phyloP scores from a whole-genome alignment of 208 protist species.

The Naegleria fowleri region DNA sequence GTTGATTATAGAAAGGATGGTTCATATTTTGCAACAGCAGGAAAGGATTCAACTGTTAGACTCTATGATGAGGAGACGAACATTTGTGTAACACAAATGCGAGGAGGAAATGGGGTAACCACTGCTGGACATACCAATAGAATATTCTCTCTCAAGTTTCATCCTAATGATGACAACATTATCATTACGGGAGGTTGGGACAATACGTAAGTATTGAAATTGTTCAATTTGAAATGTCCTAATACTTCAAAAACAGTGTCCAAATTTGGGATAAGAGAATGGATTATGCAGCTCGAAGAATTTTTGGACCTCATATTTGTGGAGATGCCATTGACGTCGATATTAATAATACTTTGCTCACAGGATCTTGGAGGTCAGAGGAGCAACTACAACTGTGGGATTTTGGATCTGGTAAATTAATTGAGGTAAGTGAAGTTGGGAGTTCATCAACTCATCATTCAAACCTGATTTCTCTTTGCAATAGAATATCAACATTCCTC shows the following conservation, averaged over 20 bases:
- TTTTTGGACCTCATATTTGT: constrained; percentile 40
- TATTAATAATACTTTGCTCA: background rate
- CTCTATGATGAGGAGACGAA: constrained; percentile 55
- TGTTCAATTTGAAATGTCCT: background rate
- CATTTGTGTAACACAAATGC: background rate
- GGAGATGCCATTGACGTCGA: constrained; percentile 32
- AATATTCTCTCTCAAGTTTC: constrained; percentile 32
- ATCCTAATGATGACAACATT: constrained; percentile 29
- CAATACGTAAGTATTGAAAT: constrained; percentile 14
- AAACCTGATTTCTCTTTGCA: too few relatives aligned
- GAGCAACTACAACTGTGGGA: constrained; percentile 37
- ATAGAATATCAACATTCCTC: background rate
- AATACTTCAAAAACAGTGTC: constrained; percentile 3
- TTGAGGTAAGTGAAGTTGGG: background rate
- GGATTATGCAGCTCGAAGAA: constrained; percentile 25
- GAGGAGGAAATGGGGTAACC: background rate
- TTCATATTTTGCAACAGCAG: constrained; percentile 58
- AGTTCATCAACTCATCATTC: too few relatives aligned
- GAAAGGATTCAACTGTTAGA: constrained; percentile 68
- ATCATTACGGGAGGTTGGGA: constrained; percentile 37
- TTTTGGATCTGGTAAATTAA: constrained; percentile 22
- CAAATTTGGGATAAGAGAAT: constrained; percentile 33
- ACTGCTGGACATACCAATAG: constrained; percentile 31
- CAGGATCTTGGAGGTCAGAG: constrained; percentile 28
- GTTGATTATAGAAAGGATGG: constrained; percentile 59